Evolutionary conservation across 2,329 filamentous ascomycete species (phyloP), one percentile per base, ranked within the genome.

Genomic region (Cercospora sojina): DNA sequence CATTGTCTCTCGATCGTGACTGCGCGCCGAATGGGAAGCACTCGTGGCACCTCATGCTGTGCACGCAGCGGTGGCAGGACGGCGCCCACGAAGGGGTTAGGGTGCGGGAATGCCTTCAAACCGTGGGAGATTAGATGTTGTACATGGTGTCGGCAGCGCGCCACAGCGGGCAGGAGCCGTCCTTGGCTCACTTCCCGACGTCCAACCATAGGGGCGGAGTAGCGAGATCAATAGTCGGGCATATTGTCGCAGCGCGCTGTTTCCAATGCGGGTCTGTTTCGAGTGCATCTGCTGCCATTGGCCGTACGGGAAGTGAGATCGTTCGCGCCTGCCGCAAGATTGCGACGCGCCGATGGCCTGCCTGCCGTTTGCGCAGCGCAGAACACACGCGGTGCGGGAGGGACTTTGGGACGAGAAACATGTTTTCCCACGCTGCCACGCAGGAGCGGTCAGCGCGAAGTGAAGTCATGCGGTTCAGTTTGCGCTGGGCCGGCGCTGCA

Each of bases 61-160:
- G 43, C 43, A 49, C 20, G 20, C 43, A 23, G 20, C 43, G 20
- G 4, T 7, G 29, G 25, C 6, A n/a, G 51, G 8, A 16, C 47
- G 51, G 25, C 23, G 51, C 25, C 25, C n/a, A 25, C 12, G 51
- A 56, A n/a, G 51, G 29, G 51, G 51, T 56, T 56, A 27, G 51
- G 23, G 10, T 23, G 35, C 47, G 47, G 47, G 47, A 51, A 51
- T 51, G 47, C 51, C 20, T 55, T 56, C 51, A 56, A 56, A 56
- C 51, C n/a, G 20, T 16, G 51, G 51, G 51, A 56, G 51, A 56
- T 56, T 56, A 32, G 20, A 56, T 18, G 51, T 56, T 56, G 51
- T 56, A n/a, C 25, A 27, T 47, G 3, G 41, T 47, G 41, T 55
- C 20, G 20, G 16, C 51, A 3, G 12, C 23, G 51, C 51, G 25